A percentile compares a stretch with the other conserved stretches of the same genome.
Conservation (phyloP, 768 basidiomycete species). For the Tricholomella constricta region DNA sequence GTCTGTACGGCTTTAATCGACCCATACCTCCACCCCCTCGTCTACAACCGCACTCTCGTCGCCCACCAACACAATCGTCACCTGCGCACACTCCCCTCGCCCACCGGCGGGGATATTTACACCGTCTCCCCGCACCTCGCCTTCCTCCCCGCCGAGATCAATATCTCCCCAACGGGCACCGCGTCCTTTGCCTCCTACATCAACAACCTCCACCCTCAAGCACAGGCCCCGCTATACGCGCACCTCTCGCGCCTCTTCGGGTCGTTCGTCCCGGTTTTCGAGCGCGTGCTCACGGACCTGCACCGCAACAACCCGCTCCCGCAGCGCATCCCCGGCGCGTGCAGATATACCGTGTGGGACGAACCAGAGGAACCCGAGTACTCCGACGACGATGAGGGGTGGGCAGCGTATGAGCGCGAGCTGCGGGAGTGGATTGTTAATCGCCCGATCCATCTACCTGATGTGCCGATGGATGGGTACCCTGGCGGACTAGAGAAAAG, state of each 20-base stretch:
- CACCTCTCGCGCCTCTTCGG: slow-evolving; percentile 34
- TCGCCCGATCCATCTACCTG: slow-evolving; percentile 47
- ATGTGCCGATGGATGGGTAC: slow-evolving; percentile 46
- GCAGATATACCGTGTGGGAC: slow-evolving; percentile 45
- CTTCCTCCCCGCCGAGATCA: slow-evolving; percentile 47
- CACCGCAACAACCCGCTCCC: slow-evolving; percentile 48
- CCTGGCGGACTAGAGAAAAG: slow-evolving; percentile 46
- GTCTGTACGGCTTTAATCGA: slow-evolving; percentile 38
- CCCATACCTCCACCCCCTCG: slow-evolving; percentile 38
- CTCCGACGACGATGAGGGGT: slow-evolving; percentile 51
- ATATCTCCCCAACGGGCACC: slow-evolving; percentile 30
- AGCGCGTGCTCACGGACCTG: slow-evolving; percentile 52
- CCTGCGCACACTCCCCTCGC: slow-evolving; percentile 29
- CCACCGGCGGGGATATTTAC: slow-evolving; percentile 34
- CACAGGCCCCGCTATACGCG: slow-evolving; percentile 28
- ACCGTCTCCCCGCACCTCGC: slow-evolving; percentile 41
- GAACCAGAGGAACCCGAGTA: slow-evolving; percentile 51
- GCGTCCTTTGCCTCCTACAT: slow-evolving; percentile 49
- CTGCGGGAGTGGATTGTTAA: slow-evolving; percentile 44
- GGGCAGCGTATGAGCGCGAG: slow-evolving; percentile 43
- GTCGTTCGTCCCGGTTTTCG: slow-evolving; percentile 49
- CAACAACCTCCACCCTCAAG: slow-evolving; percentile 48
- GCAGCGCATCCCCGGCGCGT: slow-evolving; percentile 44
- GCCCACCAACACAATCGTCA: slow-evolving; percentile 23
- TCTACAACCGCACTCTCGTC: slow-evolving; percentile 43